Evolutionary conservation across 495 filamentous ascomycete genomes (phyloP), one percentile per base, ranked within the genome.

Genomic region (Echria macrotheca): DNA sequence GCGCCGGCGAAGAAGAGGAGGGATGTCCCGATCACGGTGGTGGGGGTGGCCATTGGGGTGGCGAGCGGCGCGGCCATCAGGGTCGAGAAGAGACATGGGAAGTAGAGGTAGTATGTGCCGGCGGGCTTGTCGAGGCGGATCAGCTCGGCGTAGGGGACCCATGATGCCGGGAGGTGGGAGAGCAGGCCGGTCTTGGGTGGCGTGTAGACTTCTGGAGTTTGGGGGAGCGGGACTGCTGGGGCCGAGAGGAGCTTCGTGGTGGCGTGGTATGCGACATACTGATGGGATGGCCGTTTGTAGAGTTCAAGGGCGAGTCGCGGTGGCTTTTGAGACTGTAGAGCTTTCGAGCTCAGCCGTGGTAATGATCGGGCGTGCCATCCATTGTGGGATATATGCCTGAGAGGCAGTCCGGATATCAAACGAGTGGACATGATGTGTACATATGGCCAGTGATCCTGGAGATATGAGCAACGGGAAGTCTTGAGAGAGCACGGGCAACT

Each of bases 31-130:
- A 85, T 9, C 12, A 87, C 76, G 7, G 78, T 61, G 19, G 71
- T 51, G 0, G 83, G 77, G 0, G 78, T 52, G 2, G 86, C 71
- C 22, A 82, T 70, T 3, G 89, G 80, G 1, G 64, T 59, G 38
- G 73, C 43, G 52, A 82, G 75, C 7, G 77, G 84, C 24, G 77
- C 85, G 5, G 79, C 83, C 50, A 83, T 66, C 14, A 89, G 78
- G 0, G 91, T 95, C 26, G 88, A 94, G 70, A 91, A 98, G 28
- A 94, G 74, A 59, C 91, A 96, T 12, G 93, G 93, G 60, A 96
- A 89, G 76, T 85, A 96, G 23, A 98, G 85, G 67, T 97, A 97
- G 69, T 93, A 91, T 35, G 91, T 88, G 55, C 93, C 93, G 0
- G 87, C 82, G 18, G 93, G 93, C 69, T 97, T 97, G 69, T 98